phyloP scores from a whole-genome alignment of 2,329 filamentous ascomycete genomes.

The Paraconiothyrium sp. region DNA sequence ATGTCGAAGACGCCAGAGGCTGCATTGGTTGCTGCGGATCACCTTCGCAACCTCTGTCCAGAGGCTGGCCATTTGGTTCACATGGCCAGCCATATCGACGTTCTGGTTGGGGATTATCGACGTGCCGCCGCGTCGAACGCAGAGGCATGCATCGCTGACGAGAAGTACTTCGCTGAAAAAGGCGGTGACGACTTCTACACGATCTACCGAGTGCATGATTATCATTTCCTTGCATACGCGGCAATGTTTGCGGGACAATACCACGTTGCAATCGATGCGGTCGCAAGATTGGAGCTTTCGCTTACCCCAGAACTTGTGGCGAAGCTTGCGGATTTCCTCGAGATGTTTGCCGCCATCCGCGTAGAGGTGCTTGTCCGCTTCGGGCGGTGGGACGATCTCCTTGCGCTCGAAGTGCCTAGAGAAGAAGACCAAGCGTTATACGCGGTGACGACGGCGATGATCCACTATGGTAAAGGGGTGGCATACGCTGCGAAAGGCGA shows the following conservation, averaged over 20 bases:
- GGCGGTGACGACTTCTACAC: slow-evolving; percentile 78
- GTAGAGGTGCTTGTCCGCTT: slow-evolving; percentile 78
- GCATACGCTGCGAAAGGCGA: slow-evolving; percentile 69
- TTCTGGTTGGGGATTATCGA: slow-evolving; percentile 76
- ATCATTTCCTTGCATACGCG: slow-evolving; percentile 78
- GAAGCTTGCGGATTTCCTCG: slow-evolving; percentile 78
- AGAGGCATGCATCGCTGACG: slow-evolving; percentile 72
- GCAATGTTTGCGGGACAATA: slow-evolving; percentile 80
- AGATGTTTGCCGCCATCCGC: slow-evolving; percentile 73
- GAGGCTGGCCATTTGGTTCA: slow-evolving; percentile 77
- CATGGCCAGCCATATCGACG: slow-evolving; percentile 82
- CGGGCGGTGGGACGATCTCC: slow-evolving; percentile 74
- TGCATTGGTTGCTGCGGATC: slow-evolving; percentile 69
- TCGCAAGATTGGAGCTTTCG: slow-evolving; percentile 66
- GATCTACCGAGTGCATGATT: slow-evolving; percentile 77
- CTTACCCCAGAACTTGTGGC: slow-evolving; percentile 60
- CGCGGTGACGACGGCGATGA: slow-evolving; percentile 74
- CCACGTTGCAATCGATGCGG: slow-evolving; percentile 69
- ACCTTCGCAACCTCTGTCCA: slow-evolving; percentile 70
- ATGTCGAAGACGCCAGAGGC: slow-evolving; percentile 74
- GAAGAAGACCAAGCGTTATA: slow-evolving; percentile 67
- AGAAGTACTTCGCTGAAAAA: slow-evolving; percentile 68
- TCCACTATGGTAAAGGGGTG: slow-evolving; percentile 73
- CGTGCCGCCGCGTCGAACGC: slow-evolving; percentile 73
- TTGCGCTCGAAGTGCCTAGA: slow-evolving; percentile 64